phyloP scores from a whole-genome alignment of 2,329 filamentous ascomycete genomes.

The Colletotrichum destructivum region DNA sequence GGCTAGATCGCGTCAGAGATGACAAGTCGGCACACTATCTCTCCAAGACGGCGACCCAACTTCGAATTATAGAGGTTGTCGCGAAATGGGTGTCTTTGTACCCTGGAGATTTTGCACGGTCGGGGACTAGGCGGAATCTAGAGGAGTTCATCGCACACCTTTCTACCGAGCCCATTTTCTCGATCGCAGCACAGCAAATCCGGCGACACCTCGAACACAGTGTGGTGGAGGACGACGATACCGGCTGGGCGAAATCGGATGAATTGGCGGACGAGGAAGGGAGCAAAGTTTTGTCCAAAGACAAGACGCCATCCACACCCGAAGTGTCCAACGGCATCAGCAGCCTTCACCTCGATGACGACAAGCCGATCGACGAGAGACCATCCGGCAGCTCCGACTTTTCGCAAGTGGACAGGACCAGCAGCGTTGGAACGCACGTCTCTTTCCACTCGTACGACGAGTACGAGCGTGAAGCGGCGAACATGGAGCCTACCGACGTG shows the following conservation, averaged over 20 bases:
- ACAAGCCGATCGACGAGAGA: constrained; percentile 56
- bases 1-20: constrained; percentile 79
- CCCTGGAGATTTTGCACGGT: constrained; percentile 91
- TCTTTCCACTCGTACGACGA: constrained; percentile 80
- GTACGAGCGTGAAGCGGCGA: constrained; percentile 83
- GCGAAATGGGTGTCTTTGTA: constrained; percentile 93
- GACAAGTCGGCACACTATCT: constrained; percentile 79
- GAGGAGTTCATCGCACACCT: constrained; percentile 83
- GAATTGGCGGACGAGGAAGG: constrained; percentile 58
- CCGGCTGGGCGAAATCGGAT: constrained; percentile 91
- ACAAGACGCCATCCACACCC: constrained; percentile 41
- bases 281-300: constrained; percentile 53
- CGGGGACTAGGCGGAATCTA: constrained; percentile 79
- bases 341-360: constrained; percentile 65
- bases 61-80: constrained; percentile 86
- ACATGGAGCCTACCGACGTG: constrained; percentile 78
- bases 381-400: constrained; percentile 63
- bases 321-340: constrained; percentile 64
- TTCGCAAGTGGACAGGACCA: constrained; percentile 58
- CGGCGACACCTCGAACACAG: constrained; percentile 79
- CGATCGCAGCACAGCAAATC: constrained; percentile 89
- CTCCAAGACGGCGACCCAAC: constrained; percentile 83
- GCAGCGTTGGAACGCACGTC: constrained; percentile 61
- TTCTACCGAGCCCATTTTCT: constrained; percentile 85
- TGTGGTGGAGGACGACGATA: constrained; percentile 90